Base-by-base conservation (phyloP, 148 eudicot genomes). In the Vaccinium corymbosum region DNA sequence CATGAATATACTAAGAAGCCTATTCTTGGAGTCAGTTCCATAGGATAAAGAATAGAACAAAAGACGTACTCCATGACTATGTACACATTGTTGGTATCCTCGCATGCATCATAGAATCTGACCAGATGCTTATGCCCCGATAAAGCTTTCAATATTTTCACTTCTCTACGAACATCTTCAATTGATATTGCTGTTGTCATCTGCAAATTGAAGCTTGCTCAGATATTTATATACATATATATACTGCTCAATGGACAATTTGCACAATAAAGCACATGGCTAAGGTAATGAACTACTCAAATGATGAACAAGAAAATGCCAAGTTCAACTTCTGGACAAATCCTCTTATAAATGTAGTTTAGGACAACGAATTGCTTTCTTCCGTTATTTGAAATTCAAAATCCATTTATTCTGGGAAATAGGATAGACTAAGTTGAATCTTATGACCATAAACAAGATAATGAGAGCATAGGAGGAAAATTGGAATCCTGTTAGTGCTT, bases 131-230 rank as follows among this genome's bases (percentile, higher is more conserved):
- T 89, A 84, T 92, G 95, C 64, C 95, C 95, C 14, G 95, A 92
- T 64, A 92, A 83, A 70, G 93, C 89, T 90, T 86, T 91, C 81
- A 92, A 89, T 35, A 92, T 89, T 85, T 92, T 92, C 71, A 92
- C 95, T 88, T 92, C 95, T 83, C 95, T 86, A 53, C 95, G 93
- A 51, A 92, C 93, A 85, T 92, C 95, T 90, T 92, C 95, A 76
- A 92, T 91, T 66, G 95, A 91, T 85, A 92, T 92, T 10, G 95
- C 92, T 64, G 95, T 92, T 29, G 95, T 92, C 95, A 92, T 92
- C 95, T 92, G 92, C 78, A 61, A 84, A 85, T 83, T 68, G 66
- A 78, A 82, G 52, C 81, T 78, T 22, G 78, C 56, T 85, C 8
- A 78, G 81, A 68, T 3, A 42, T 3, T 35, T 35, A 42, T 42